Conservation (phyloP, 257 asterid species). For the Salvia rosmarinus region DNA sequence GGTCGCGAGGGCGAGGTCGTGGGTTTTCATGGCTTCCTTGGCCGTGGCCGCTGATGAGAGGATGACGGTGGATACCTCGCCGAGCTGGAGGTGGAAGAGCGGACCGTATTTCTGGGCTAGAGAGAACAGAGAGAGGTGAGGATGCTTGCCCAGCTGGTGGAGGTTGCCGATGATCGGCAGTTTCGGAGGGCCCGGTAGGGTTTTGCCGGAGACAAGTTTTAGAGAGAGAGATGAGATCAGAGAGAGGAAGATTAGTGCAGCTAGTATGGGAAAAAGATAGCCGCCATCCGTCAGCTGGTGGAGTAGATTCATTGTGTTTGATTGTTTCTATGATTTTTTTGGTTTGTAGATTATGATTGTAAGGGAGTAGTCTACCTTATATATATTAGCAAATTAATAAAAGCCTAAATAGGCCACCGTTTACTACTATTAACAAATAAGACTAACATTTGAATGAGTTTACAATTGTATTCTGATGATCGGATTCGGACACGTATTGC, state of each 20-base stretch:
- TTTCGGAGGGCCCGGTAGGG: slow-evolving; percentile 53
- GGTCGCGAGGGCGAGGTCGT: slow-evolving; percentile 53
- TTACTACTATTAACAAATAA: no score
- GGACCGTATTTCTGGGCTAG: slow-evolving; percentile 54
- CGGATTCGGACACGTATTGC: no score
- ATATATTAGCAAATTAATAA: no score
- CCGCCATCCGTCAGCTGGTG: neutral
- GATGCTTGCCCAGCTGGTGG: slow-evolving; percentile 54
- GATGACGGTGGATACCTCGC: slow-evolving; percentile 51
- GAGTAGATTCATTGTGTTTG: neutral
- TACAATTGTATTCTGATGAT: no score
- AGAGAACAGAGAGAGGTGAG: slow-evolving; percentile 51
- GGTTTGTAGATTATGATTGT: no score
- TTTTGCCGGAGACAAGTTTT: slow-evolving; percentile 24
- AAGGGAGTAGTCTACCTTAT: no score
- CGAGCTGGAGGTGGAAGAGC: slow-evolving; percentile 53
- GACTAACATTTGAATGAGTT: no score
- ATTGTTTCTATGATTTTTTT: neutral
- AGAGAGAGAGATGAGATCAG: slow-evolving; percentile 14
- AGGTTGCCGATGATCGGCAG: slow-evolving; percentile 70
- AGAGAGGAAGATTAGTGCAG: slow-evolving; percentile 18
- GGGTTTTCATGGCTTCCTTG: slow-evolving; percentile 49
- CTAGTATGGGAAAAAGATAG: slow-evolving; percentile 9
- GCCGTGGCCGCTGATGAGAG: slow-evolving; percentile 60
- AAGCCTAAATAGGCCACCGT: no score